Evolutionary conservation across 345 rosid species (phyloP), one percentile per base, ranked within the genome.

Genomic region (Arabidopsis suecica): DNA sequence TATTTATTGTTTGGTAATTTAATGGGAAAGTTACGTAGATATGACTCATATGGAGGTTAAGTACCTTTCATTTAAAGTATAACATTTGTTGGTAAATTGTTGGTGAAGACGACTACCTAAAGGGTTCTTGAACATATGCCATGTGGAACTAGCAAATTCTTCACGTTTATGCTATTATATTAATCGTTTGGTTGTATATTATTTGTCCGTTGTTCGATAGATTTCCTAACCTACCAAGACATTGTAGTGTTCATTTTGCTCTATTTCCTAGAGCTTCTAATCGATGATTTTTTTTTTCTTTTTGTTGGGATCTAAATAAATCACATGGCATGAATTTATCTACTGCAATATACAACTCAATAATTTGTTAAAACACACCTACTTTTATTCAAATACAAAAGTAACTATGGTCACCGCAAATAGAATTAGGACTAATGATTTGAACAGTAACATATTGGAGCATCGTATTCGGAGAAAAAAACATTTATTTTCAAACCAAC

Each of bases 21-120:
- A 28, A 28, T 28, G 49, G 13, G 69, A 69, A 22, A 68, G 40
- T 34, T 53, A 61, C 58, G 32, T 74, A 25, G 28, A 34, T 32
- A 32, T 28, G 32, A 28, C 32, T 28, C 32, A 28, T 28, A 28
- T 7, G 25, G 50, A 69, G 64, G 49, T 22, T 68, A 53, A 60
- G 75, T 77, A 77, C 25, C 80, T 77, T 77, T 76, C 40, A 61
- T n/a, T 47, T 14, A 9, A 67, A 67, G 53, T 36, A 57, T 12
- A 38, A 5, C 4, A 67, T 28, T 44, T 63, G 65, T 69, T 54
- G 80, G 75, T 76, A 49, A 34, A 69, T 60, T 45, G 51, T 76
- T 55, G 80, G 70, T 45, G 65, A 69, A 62, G 70, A 69, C 33
- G 65, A 69, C 58, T 22, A 58, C 63, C 63, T 58, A 58, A 16